These are phyloP conservation scores for Aspergillus haitiensis DNA, from an alignment of 495 filamentous ascomycete genomes.

Conservation along the genomic window DNA sequence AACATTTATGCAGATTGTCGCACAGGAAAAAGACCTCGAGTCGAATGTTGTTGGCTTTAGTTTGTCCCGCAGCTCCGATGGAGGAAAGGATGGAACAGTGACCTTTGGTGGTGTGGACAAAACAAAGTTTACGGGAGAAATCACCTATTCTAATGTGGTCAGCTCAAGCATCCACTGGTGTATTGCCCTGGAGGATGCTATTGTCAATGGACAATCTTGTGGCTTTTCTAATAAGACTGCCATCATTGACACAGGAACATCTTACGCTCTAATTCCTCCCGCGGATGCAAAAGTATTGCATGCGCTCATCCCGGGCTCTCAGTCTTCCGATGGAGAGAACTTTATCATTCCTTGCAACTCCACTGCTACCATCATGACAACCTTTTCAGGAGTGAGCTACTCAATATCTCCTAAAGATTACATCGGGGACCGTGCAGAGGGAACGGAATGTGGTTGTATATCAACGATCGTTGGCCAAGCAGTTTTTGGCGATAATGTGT, in stretches of 20 bases:
- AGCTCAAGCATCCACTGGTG: slow-evolving; percentile 56
- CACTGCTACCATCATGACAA: slow-evolving; percentile 51
- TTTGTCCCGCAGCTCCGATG: slow-evolving; percentile 62
- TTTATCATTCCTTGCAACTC: slow-evolving; percentile 71
- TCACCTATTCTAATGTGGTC: slow-evolving; percentile 59
- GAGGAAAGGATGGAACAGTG: slow-evolving; percentile 68
- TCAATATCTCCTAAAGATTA: slow-evolving; percentile 68
- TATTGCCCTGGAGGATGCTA: slow-evolving; percentile 63
- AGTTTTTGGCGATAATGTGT: slow-evolving; percentile 52
- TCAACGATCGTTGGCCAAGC: slow-evolving; percentile 61
- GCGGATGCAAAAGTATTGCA: slow-evolving; percentile 65
- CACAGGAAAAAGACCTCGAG: slow-evolving; percentile 54
- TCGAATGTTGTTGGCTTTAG: slow-evolving; percentile 68
- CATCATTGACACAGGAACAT: slow-evolving; percentile 81
- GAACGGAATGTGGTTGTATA: slow-evolving; percentile 48
- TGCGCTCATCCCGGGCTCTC: slow-evolving; percentile 61
- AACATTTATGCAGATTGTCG: slow-evolving; percentile 63
- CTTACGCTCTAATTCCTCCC: slow-evolving; percentile 67
- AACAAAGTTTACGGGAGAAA: slow-evolving; percentile 61
- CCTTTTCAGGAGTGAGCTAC: slow-evolving; percentile 61
- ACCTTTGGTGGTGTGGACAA: slow-evolving; percentile 72
- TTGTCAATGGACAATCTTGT: slow-evolving; percentile 55
- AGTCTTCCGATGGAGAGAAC: slow-evolving; percentile 46
- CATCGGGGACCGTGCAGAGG: slow-evolving; percentile 48
- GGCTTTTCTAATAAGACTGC: slow-evolving; percentile 54